phyloP scores from a whole-genome alignment of 345 rosid genomes.

The Acer negundo region DNA sequence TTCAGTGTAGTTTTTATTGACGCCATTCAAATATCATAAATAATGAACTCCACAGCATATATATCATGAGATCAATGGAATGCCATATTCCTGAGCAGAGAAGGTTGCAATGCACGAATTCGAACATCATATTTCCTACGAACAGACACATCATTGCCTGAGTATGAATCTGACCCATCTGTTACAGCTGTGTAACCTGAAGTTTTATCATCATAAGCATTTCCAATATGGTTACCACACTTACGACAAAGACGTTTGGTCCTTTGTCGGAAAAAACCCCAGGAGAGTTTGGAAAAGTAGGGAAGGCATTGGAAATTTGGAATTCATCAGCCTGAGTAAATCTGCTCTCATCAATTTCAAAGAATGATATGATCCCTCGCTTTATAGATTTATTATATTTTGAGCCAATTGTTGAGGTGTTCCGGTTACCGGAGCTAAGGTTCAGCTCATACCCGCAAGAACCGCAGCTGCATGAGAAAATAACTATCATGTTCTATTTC shows the following conservation, averaged over 20 bases:
- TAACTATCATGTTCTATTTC: conserved; percentile 7
- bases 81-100: conserved; percentile 43
- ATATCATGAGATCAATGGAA: conserved; percentile 38
- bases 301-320: conserved; percentile 87
- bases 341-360: conserved; percentile 75
- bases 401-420: conserved; percentile 76
- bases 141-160: conserved; percentile 37
- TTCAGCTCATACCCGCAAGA: conserved; percentile 88
- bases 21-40: conserved; percentile 7
- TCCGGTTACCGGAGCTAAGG: conserved; percentile 85
- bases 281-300: conserved; percentile 57
- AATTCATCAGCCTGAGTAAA: conserved; percentile 83
- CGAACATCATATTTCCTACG: conserved; percentile 62
- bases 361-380: conserved; percentile 87
- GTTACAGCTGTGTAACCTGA: conserved; percentile 45
- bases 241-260: conserved; percentile 93
- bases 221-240: conserved; percentile 78
- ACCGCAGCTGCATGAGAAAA: conserved; percentile 77
- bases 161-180: conserved; percentile 49
- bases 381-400: conserved; percentile 93
- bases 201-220: conserved; percentile 55
- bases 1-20: conserved; percentile 11
- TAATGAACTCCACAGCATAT: background rate
- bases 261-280: conserved; percentile 67
- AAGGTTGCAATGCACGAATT: conserved; percentile 91